phyloP scores from a whole-genome alignment of 352 stramenopile genomes.

The Pythium pyrilobum region DNA sequence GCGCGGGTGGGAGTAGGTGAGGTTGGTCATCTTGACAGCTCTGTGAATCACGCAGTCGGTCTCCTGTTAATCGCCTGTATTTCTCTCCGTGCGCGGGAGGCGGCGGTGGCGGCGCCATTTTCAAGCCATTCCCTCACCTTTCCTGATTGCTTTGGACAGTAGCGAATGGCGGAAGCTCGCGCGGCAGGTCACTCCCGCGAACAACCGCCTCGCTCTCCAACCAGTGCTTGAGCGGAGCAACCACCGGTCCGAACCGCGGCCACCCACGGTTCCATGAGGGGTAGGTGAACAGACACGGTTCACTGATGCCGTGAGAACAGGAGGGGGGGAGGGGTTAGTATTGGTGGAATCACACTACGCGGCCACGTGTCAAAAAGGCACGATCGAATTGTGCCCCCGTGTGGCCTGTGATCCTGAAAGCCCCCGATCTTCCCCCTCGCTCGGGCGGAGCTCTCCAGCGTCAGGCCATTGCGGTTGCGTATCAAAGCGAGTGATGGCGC shows the following conservation, averaged over 20 bases:
- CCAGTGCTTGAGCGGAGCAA: slow-evolving; percentile 40
- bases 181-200: slow-evolving; percentile 16
- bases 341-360: background rate
- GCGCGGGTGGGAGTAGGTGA: slow-evolving; percentile 82
- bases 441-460: background rate
- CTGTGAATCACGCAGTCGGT: background rate
- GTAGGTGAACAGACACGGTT: slow-evolving; percentile 1
- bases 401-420: background rate
- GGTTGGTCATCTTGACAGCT: slow-evolving; percentile 87
- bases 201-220: slow-evolving; percentile 36
- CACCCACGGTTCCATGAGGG: background rate
- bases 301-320: background rate
- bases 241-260: slow-evolving; percentile 5
- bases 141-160: slow-evolving; percentile 87
- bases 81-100: background rate
- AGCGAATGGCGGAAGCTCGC: slow-evolving; percentile 55
- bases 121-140: slow-evolving; percentile 42
- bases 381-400: slow-evolving; percentile 5
- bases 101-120: background rate
- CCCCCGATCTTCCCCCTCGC: slow-evolving; percentile 10
- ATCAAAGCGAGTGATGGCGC: slow-evolving; percentile 29
- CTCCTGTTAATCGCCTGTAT: background rate
- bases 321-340: slow-evolving; percentile 1
- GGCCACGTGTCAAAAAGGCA: slow-evolving; percentile 14
- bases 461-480: slow-evolving; percentile 3